Evolutionary conservation across 176 grass and related monocot species (phyloP).

Genomic region (Otatea glauca): DNA sequence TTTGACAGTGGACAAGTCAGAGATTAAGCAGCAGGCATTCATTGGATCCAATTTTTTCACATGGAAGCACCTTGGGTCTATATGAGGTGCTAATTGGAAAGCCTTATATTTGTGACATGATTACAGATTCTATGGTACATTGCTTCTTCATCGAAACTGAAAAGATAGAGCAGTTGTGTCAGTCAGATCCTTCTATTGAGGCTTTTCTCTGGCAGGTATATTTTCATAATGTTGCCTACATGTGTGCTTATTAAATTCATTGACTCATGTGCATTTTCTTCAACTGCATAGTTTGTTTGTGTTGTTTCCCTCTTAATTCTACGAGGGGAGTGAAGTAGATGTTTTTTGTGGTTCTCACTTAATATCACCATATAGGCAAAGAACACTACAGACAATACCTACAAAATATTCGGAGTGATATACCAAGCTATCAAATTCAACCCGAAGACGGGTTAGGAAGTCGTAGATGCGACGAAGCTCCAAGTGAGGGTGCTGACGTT

Average conservation of each 20-base stretch:
- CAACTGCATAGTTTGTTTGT: constrained; percentile 15
- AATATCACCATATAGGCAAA: background rate
- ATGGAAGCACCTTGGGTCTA: constrained; percentile 83
- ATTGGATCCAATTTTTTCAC: constrained; percentile 83
- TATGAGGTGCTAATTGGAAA: constrained; percentile 90
- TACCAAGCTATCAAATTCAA: background rate
- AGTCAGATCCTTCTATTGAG: constrained; percentile 70
- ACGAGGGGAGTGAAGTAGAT: background rate
- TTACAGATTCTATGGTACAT: constrained; percentile 79
- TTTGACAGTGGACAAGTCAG: constrained; percentile 72
- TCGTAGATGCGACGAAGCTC: no score
- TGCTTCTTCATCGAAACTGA: constrained; percentile 94
- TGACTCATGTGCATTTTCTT: background rate
- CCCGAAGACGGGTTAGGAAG: no score
- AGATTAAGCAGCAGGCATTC: constrained; percentile 76
- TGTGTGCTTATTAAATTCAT: background rate
- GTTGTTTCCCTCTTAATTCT: background rate
- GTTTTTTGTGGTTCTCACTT: background rate
- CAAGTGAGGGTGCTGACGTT: no score
- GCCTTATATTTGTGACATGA: constrained; percentile 85
- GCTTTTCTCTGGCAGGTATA: constrained; percentile 93
- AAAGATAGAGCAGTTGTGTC: constrained; percentile 69
- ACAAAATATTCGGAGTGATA: background rate
- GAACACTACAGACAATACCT: background rate
- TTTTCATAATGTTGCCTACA: background rate